Evolutionary conservation across 306 rosid species (phyloP), one percentile per base, ranked within the genome.

Genomic region (Rosa persica): DNA sequence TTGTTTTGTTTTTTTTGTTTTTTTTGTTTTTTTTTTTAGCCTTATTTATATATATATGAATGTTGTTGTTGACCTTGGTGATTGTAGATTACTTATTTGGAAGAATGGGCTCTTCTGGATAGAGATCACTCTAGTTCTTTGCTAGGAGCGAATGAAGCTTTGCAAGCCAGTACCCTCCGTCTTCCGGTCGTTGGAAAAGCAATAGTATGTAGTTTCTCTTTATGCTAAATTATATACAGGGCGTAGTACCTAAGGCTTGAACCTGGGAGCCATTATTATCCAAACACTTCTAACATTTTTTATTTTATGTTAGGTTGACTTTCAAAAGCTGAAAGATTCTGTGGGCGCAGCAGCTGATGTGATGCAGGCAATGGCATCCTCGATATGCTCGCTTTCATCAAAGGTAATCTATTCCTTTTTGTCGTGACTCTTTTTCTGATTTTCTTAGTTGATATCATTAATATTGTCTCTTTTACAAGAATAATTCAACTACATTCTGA

Each of bases 111-210:
- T 61, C 90, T 89, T 85, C 78, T 96, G 73, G 99, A 96, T 62
- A 83, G 91, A 87, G 97, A 96, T 81, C 99, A 96, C 89, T 88
- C 90, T 64, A 85, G 72, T 79, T 91, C 99, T 82, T 86, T 96
- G 93, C 93, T 90, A 78, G 99, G 98, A 87, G 99, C 98, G 78
- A 96, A 90, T 72, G 96, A 96, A 84, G 97, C 99, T 76, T 91
- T 96, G 92, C 92, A 83, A 81, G 99, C 99, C 88, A 96, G 98
- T 83, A 96, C 92, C 42, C 97, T 96, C 75, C 98, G 99, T 61
- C 96, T 96, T 84, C 99, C 99, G 1, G 89, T 96, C 78, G 91
- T 84, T 83, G 98, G 94, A 85, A 93, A 90, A 87, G 89, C 99
- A 84, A 77, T 80, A 6, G 99, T 96, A 88, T 55, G 91, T 85